Percentiles rank a stretch among this genome's conserved stretches.
Evolutionary conservation across 345 rosid genomes (phyloP).

Genomic region (Linum lewisii): DNA sequence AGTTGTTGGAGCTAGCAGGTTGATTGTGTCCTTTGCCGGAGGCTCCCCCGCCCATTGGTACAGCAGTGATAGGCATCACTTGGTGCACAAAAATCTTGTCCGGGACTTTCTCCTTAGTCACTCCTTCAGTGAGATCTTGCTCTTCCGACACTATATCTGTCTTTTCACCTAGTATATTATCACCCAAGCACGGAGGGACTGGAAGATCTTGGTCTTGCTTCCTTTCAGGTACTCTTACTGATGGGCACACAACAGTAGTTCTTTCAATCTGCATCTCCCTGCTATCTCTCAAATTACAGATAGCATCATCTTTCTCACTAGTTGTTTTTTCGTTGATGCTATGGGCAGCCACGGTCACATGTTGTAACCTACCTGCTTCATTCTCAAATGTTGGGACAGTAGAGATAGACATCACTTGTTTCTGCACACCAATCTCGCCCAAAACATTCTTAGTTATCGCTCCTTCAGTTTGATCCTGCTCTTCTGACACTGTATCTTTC

Average conservation of each 20-base stretch:
- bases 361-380: slow-evolving; percentile 3
- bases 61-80: slow-evolving; percentile 15
- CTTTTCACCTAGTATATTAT: slow-evolving; percentile 10
- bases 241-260: background rate
- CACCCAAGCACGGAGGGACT: slow-evolving; percentile 1
- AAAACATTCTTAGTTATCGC: no score
- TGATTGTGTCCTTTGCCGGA: slow-evolving; percentile 17
- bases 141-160: slow-evolving; percentile 3
- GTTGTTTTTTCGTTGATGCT: background rate
- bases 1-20: slow-evolving; percentile 8
- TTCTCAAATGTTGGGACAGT: no score
- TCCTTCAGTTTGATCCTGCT: slow-evolving; percentile 9
- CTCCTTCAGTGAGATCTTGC: slow-evolving; percentile 8
- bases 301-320: slow-evolving; percentile 17
- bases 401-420: no score
- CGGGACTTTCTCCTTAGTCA: slow-evolving; percentile 18
- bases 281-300: background rate
- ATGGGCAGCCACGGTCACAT: slow-evolving; percentile 12
- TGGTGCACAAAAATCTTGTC: slow-evolving; percentile 5
- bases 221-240: slow-evolving; percentile 14
- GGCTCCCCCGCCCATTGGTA: slow-evolving; percentile 2
- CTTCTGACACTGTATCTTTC: slow-evolving; percentile 2
- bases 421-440: no score
- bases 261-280: slow-evolving; percentile 16
- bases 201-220: slow-evolving; percentile 13